Evolutionary conservation across 2,329 filamentous ascomycete genomes (phyloP), one percentile per base, ranked within the genome.

Genomic region (Thielaviopsis punctulata): DNA sequence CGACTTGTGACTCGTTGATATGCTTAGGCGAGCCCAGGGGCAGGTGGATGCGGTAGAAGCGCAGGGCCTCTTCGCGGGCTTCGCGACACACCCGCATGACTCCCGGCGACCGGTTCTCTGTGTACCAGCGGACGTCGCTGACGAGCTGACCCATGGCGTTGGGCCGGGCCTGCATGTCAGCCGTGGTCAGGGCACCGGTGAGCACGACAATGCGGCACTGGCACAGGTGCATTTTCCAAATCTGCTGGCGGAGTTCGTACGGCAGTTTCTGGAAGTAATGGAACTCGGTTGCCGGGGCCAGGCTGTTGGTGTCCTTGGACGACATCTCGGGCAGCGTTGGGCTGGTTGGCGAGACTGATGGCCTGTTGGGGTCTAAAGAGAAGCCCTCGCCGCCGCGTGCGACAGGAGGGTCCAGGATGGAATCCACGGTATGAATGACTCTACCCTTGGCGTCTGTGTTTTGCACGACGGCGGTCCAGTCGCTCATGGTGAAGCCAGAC

Each of bases 11-110:
- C 23, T 18, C 30, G 15, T 36, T 45, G 8, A 22, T 19, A 19
- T 44, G 25, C 18, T 15, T n/a, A 10, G 43, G 23, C 7, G 21
- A 18, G 45, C 53, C 55, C 51, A 55, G 49, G 27, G 57, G 57
- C 47, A 59, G 49, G n/a, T 51, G 53, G n/a, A 56, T 57, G 23
- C 57, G 56, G 52, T 58, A 58, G 50, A 58, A 59, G 10, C 54
- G 45, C 23, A 53, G 15, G 3, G 57, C 54, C 27, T 56, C 56
- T 21, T 41, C 46, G 19, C 57, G 50, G 12, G 57, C 52, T 49
- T 59, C 57, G 36, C 48, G 27, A 48, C 57, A 59, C 10, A 55
- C 54, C 2, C 56, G 57, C 41, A 59, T 52, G 21, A 57, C 36
- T n/a, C 36, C 45, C 7, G 57, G 57, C n/a, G 54, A 56, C 33